These are phyloP conservation scores for Acanthamoeba royreba DNA, from an alignment of 208 protist genomes.

Conservation along the genomic window DNA sequence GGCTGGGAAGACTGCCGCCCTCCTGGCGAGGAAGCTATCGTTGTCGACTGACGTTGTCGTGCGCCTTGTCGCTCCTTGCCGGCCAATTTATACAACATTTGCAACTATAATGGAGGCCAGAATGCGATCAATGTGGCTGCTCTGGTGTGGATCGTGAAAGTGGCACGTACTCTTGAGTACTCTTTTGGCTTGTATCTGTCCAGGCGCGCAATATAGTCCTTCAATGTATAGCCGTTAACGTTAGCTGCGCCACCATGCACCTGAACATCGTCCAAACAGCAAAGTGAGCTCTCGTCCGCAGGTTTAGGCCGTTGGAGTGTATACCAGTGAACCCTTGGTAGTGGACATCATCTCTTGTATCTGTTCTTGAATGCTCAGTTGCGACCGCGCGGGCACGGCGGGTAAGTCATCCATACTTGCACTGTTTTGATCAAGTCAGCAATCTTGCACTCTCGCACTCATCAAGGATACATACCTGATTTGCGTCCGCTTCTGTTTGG, in stretches of 20 bases:
- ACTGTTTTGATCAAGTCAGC: background rate
- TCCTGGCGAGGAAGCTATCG: background rate
- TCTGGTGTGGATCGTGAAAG: background rate
- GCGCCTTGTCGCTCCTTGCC: background rate
- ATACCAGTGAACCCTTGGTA: background rate
- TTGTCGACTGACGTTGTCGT: background rate
- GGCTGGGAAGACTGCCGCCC: background rate
- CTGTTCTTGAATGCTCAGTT: background rate
- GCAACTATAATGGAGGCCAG: background rate
- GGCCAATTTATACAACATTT: slow-evolving; percentile 42
- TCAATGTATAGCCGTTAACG: background rate
- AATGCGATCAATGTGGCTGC: background rate
- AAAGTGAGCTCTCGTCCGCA: too few relatives aligned
- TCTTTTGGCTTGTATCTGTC: background rate
- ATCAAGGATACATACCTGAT: background rate
- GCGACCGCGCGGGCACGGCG: background rate
- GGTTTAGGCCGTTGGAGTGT: too few relatives aligned
- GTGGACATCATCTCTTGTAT: background rate
- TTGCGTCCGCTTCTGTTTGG: background rate
- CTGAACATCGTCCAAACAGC: background rate
- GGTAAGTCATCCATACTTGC: background rate
- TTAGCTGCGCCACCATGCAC: background rate
- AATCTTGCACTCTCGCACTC: background rate
- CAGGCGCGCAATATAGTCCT: background rate
- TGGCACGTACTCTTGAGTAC: background rate